Evolutionary conservation across 148 eudicot species (phyloP).

Genomic region (Nepenthes mirabilis): DNA sequence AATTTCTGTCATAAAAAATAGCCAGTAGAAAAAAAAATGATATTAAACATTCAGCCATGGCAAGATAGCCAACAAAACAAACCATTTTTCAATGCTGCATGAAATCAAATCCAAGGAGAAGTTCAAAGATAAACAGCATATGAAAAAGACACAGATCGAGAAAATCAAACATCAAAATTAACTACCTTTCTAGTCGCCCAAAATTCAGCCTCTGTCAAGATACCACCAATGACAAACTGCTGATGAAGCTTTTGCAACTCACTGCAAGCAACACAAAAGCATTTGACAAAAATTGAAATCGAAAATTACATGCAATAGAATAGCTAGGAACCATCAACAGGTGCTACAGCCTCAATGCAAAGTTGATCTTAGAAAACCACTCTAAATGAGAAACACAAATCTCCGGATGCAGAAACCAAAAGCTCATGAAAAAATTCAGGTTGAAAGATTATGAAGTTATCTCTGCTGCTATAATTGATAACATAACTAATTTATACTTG

Average conservation of each 20-base stretch:
- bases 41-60: neutral
- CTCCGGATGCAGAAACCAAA: no score
- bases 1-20: slow-evolving; percentile 53
- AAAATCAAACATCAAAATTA: neutral
- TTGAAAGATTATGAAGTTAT: no score
- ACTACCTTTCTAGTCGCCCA: slow-evolving; percentile 97
- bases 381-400: no score
- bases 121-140: neutral
- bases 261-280: slow-evolving; percentile 29
- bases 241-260: slow-evolving; percentile 86
- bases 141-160: neutral
- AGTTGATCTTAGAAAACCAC: neutral
- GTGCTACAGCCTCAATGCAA: neutral
- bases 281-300: slow-evolving; percentile 5
- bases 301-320: neutral
- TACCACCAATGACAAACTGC: slow-evolving; percentile 61
- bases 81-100: neutral
- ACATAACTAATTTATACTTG: no score
- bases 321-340: neutral
- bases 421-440: no score
- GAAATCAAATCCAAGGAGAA: neutral
- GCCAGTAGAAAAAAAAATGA: neutral
- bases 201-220: slow-evolving; percentile 84
- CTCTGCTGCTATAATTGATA: no score
- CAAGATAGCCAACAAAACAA: no score